A percentile compares a stretch with the other conserved stretches of the same genome.
These are phyloP conservation scores for Begonia loranthoides DNA, from an alignment of 306 rosid species.

Conservation along the genomic window DNA sequence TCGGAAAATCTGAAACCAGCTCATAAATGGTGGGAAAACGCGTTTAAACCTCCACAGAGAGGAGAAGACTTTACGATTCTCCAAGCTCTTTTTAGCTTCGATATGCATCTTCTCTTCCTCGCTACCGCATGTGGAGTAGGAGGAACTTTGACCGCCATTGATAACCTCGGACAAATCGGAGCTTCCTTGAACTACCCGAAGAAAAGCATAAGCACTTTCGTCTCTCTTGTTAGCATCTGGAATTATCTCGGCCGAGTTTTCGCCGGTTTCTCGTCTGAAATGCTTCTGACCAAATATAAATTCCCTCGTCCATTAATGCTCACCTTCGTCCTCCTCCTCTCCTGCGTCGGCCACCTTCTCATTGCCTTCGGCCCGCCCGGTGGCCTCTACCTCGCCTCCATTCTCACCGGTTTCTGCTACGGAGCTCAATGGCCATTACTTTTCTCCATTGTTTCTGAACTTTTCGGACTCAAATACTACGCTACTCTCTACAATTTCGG, in stretches of 20 bases:
- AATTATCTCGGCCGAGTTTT: slow-evolving; percentile 34
- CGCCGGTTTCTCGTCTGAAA: slow-evolving; percentile 38
- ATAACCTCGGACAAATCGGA: slow-evolving; percentile 53
- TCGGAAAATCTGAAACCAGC: too few species aligned
- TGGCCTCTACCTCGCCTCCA: slow-evolving; percentile 39
- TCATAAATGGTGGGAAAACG: slow-evolving; percentile 27
- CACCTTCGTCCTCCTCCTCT: slow-evolving; percentile 21
- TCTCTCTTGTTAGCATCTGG: slow-evolving; percentile 53
- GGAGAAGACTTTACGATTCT: slow-evolving; percentile 54
- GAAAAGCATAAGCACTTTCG: slow-evolving; percentile 37
- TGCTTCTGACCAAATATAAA: slow-evolving; percentile 17
- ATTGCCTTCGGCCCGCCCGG: slow-evolving; percentile 29
- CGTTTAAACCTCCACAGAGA: slow-evolving; percentile 29
- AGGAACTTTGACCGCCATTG: slow-evolving; percentile 38
- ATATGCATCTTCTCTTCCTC: slow-evolving; percentile 36
- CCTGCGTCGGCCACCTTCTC: slow-evolving; percentile 38
- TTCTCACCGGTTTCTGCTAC: slow-evolving; percentile 56
- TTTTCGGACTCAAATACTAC: slow-evolving; percentile 68
- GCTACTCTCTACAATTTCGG: slow-evolving; percentile 75
- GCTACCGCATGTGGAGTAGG: slow-evolving; percentile 48
- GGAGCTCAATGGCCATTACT: slow-evolving; percentile 84
- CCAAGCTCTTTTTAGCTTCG: slow-evolving; percentile 50
- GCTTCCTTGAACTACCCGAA: slow-evolving; percentile 28
- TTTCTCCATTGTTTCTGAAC: slow-evolving; percentile 70
- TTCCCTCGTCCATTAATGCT: slow-evolving; percentile 42